Conservation (phyloP, 1,284 basidiomycete genomes). For the Cystobasidium pallidum region DNA sequence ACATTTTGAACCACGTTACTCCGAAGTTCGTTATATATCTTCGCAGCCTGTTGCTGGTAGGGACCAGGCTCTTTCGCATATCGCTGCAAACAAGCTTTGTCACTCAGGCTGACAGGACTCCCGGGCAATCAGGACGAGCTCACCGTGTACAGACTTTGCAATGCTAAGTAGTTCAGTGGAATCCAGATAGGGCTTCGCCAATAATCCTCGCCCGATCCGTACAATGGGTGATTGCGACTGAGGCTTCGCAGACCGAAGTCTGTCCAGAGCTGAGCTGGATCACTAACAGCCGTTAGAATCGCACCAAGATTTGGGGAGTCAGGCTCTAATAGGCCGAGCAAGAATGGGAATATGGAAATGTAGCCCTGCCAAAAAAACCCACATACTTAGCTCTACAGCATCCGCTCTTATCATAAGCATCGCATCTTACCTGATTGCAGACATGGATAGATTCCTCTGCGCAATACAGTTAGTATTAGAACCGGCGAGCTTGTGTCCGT, state of each 20-base stretch:
- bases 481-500: background rate
- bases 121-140: conserved; percentile 39
- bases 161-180: conserved; percentile 89
- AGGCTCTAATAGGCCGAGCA: conserved; percentile 74
- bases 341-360: conserved; percentile 87
- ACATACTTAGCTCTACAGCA: background rate
- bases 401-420: background rate
- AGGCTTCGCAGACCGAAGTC: conserved; percentile 84
- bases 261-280: conserved; percentile 86
- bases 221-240: conserved; percentile 79
- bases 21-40: conserved; percentile 78
- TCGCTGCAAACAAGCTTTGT: conserved; percentile 61
- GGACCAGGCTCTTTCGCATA: conserved; percentile 81
- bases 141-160: conserved; percentile 76
- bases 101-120: background rate
- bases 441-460: conserved; percentile 85
- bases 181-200: conserved; percentile 97
- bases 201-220: conserved; percentile 89
- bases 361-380: conserved; percentile 64
- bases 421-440: conserved; percentile 67
- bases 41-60: conserved; percentile 69
- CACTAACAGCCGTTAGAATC: conserved; percentile 75
- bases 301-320: conserved; percentile 75
- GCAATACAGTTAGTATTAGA: background rate
- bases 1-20: conserved; percentile 83